Evolutionary conservation across 768 basidiomycete genomes (phyloP).

Genomic region (Floccularia luteovirens): DNA sequence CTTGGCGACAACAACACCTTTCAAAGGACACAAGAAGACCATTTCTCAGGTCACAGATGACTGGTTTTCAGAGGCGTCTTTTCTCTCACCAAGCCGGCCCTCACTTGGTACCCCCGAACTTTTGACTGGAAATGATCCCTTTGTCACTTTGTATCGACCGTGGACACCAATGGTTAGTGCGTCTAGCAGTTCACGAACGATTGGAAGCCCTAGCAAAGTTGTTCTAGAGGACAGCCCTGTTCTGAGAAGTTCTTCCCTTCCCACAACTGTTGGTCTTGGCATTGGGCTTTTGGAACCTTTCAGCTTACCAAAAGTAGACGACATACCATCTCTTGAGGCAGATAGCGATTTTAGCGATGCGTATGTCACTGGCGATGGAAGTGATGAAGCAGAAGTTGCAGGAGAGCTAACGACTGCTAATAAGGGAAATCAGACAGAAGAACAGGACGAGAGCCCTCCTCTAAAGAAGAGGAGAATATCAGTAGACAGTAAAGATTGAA

Average conservation of each 20-base stretch:
- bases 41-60: slow-evolving; percentile 30
- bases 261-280: slow-evolving; percentile 33
- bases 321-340: slow-evolving; percentile 8
- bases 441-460: slow-evolving; percentile 27
- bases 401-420: not conserved
- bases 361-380: not conserved
- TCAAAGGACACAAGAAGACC: slow-evolving; percentile 18
- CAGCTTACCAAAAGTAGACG: slow-evolving; percentile 30
- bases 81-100: slow-evolving; percentile 15
- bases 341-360: slow-evolving; percentile 23
- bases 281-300: slow-evolving; percentile 54
- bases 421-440: slow-evolving; percentile 4
- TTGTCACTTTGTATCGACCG: slow-evolving; percentile 35
- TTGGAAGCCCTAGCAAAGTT: slow-evolving; percentile 19
- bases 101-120: slow-evolving; percentile 11
- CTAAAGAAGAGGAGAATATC: slow-evolving; percentile 44
- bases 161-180: slow-evolving; percentile 22
- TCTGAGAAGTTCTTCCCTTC: slow-evolving; percentile 26
- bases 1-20: slow-evolving; percentile 9
- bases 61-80: slow-evolving; percentile 29
- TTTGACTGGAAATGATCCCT: slow-evolving; percentile 31
- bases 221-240: slow-evolving; percentile 49
- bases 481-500: slow-evolving; percentile 12
- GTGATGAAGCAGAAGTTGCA: not conserved
- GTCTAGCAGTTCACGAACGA: slow-evolving; percentile 14